These are phyloP conservation scores for Liriodendron chinense DNA, from an alignment of 164 flowering plant species.

Conservation along the genomic window DNA sequence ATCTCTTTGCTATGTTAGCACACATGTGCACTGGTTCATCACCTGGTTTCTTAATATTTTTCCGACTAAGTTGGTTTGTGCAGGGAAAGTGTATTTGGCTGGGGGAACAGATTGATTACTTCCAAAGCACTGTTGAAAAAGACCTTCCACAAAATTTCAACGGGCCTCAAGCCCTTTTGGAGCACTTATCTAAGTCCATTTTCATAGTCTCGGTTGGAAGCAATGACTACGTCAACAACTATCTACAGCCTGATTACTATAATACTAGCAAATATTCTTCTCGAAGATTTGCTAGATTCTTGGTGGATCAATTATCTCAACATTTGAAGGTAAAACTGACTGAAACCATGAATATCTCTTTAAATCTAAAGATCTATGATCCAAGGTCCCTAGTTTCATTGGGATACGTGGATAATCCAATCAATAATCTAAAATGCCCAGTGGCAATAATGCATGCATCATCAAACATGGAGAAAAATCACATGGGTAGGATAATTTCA, in stretches of 20 bases:
- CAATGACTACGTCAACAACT: constrained; percentile 8
- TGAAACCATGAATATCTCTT: neutral
- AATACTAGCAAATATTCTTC: neutral
- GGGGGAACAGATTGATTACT: neutral
- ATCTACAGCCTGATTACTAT: constrained; percentile 1
- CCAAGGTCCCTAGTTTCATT: no score
- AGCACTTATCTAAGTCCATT: constrained; percentile 3
- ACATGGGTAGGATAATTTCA: no score
- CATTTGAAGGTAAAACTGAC: neutral
- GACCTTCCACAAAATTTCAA: neutral
- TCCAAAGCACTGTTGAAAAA: neutral
- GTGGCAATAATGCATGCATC: no score
- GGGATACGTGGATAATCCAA: no score
- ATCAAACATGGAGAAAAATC: no score
- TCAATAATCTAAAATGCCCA: no score
- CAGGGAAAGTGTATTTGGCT: neutral
- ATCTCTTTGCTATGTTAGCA: no score
- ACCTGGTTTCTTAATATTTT: no score
- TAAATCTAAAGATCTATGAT: no score
- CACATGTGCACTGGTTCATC: no score
- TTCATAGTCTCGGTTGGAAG: neutral
- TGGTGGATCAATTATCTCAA: neutral
- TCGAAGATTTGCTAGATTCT: neutral
- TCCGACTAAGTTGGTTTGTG: neutral
- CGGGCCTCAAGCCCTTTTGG: neutral